phyloP scores from a whole-genome alignment of 1,284 basidiomycete species.

The Ceratorhiza oryzae-sativae region DNA sequence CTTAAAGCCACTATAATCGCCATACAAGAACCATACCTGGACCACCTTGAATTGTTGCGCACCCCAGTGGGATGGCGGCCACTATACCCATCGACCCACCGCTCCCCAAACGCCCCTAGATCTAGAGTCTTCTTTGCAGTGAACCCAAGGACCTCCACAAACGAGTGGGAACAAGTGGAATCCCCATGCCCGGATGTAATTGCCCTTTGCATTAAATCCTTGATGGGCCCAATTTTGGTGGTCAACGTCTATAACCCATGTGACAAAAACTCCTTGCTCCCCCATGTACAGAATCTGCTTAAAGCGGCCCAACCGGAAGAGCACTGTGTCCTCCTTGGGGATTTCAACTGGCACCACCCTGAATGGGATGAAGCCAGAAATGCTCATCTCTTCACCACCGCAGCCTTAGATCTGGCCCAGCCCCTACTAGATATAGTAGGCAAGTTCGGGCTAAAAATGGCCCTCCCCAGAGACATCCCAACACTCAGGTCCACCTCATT shows the following conservation, averaged over 20 bases:
- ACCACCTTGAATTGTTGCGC: neutral
- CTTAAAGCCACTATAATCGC: neutral
- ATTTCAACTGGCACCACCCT: too few relatives aligned
- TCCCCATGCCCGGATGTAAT: neutral
- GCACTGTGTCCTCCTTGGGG: too few relatives aligned
- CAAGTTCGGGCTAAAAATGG: too few relatives aligned
- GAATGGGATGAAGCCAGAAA: too few relatives aligned
- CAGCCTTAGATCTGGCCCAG: too few relatives aligned
- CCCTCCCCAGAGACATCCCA: too few relatives aligned
- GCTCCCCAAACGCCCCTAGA: neutral
- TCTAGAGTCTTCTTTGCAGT: neutral
- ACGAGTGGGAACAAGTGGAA: neutral
- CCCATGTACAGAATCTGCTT: neutral
- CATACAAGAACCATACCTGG: neutral
- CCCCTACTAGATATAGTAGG: too few relatives aligned
- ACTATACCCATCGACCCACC: neutral
- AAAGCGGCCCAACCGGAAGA: neutral
- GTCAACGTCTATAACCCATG: constrained; percentile 2
- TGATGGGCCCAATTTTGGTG: neutral
- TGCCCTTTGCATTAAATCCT: neutral
- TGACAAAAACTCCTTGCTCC: neutral
- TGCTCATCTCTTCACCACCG: too few relatives aligned
- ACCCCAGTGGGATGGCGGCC: neutral
- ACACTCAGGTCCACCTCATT: too few relatives aligned
- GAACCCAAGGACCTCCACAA: neutral